Conservation (phyloP, 2,329 filamentous ascomycete species). For the Pleoardoris graminearum region DNA sequence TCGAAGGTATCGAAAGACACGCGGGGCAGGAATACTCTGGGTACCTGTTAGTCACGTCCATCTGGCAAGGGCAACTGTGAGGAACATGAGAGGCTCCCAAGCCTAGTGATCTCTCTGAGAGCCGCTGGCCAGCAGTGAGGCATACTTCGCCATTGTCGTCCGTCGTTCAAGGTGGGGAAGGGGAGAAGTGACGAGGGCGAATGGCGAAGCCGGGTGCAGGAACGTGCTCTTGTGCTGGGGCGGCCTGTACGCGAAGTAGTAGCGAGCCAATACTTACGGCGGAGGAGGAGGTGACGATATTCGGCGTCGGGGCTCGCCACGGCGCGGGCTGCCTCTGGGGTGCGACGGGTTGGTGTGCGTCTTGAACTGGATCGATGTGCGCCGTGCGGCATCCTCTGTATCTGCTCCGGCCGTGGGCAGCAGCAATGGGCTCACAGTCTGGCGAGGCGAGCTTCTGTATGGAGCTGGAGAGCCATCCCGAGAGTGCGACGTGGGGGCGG, state of each 20-base stretch:
- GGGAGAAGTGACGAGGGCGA: slow-evolving; percentile 4
- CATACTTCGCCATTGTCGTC: slow-evolving; percentile 32
- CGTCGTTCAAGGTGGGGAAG: slow-evolving; percentile 5
- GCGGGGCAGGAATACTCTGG: slow-evolving; percentile 65
- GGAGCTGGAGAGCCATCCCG: slow-evolving; percentile 34
- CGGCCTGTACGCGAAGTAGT: slow-evolving; percentile 5
- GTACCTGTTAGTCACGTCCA: slow-evolving; percentile 18
- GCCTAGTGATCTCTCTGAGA: slow-evolving; percentile 23
- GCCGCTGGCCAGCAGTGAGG: slow-evolving; percentile 21
- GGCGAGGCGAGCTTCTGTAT: slow-evolving; percentile 15
- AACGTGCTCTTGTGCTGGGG: slow-evolving; percentile 11
- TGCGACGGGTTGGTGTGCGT: slow-evolving; percentile 36
- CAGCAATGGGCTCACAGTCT: slow-evolving; percentile 32
- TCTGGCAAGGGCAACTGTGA: slow-evolving; percentile 16
- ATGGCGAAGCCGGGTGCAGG: slow-evolving; percentile 7
- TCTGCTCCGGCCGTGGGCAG: slow-evolving; percentile 23
- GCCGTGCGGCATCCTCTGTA: slow-evolving; percentile 34
- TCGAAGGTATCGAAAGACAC: slow-evolving; percentile 78
- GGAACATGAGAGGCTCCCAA: slow-evolving; percentile 23
- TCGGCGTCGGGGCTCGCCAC: slow-evolving; percentile 36
- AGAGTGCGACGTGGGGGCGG: slow-evolving; percentile 37
- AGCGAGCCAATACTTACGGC: slow-evolving; percentile 41
- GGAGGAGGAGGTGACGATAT: slow-evolving; percentile 48
- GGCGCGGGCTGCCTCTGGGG: slow-evolving; percentile 39
- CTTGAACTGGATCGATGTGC: slow-evolving; percentile 46